phyloP scores from a whole-genome alignment of 208 protist species.

The Wallacemonas sp. region DNA sequence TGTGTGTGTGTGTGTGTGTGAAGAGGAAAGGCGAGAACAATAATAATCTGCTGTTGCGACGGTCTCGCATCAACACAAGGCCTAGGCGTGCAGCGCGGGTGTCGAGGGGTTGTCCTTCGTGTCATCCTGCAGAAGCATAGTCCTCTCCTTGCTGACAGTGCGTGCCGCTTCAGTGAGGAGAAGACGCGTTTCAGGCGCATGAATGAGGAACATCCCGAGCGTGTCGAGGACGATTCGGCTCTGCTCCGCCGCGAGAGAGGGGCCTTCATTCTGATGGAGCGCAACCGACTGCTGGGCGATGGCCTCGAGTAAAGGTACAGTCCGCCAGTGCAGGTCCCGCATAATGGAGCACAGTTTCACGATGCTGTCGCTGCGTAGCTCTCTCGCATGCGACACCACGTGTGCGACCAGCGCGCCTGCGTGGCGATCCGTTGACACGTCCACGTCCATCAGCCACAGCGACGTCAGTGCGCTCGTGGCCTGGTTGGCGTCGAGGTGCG shows the following conservation, averaged over 20 bases:
- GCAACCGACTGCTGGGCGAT: slow-evolving; percentile 48
- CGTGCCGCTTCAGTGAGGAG: slow-evolving; percentile 63
- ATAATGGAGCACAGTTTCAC: slow-evolving; percentile 67
- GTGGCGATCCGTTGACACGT: slow-evolving; percentile 24
- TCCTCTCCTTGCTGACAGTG: slow-evolving; percentile 67
- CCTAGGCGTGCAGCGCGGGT: neutral
- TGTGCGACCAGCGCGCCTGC: slow-evolving; percentile 28
- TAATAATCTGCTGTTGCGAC: neutral
- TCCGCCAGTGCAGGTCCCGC: slow-evolving; percentile 44
- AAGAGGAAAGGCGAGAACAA: neutral
- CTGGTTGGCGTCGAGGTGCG: slow-evolving; percentile 33
- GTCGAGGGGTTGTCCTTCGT: neutral
- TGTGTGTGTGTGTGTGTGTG: no score
- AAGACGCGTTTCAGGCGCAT: slow-evolving; percentile 47
- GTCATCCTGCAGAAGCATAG: slow-evolving; percentile 66
- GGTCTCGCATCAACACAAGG: neutral
- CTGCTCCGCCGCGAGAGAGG: slow-evolving; percentile 28
- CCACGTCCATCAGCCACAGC: slow-evolving; percentile 63
- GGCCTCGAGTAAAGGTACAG: slow-evolving; percentile 41
- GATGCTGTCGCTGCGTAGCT: slow-evolving; percentile 44
- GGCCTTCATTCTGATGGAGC: slow-evolving; percentile 26
- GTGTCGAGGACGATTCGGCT: slow-evolving; percentile 69
- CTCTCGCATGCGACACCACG: slow-evolving; percentile 33
- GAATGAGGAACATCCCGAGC: slow-evolving; percentile 44
- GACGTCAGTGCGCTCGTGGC: slow-evolving; percentile 55